These are phyloP conservation scores for Candida patagonica DNA, from an alignment of 805 yeast species.

Conservation along the genomic window DNA sequence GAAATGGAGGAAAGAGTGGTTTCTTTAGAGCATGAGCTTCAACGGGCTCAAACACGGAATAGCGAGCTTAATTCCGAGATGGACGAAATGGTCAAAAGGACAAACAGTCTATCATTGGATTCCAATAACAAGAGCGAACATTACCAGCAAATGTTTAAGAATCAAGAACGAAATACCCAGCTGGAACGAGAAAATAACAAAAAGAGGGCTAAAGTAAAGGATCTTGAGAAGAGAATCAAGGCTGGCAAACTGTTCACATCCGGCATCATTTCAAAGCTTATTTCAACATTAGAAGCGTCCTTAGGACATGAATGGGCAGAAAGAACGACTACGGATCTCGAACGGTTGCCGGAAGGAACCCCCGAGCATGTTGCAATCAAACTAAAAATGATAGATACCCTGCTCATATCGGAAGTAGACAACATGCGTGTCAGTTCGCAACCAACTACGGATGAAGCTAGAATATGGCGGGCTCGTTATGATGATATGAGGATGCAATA, in stretches of 20 bases:
- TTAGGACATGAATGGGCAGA: constrained; percentile 2
- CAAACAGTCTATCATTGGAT: neutral
- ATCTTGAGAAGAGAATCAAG: constrained; percentile 1
- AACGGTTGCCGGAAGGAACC: constrained; percentile 4
- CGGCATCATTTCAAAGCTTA: neutral
- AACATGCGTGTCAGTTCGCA: neutral
- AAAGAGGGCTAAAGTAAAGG: neutral
- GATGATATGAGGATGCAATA: neutral
- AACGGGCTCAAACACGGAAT: neutral
- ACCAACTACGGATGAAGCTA: constrained; percentile 2
- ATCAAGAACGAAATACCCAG: constrained; percentile 1
- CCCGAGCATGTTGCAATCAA: neutral
- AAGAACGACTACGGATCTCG: neutral
- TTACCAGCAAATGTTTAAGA: constrained; percentile 1
- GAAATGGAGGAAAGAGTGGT: too few species aligned
- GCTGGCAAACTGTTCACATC: constrained; percentile 1
- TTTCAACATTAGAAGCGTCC: neutral
- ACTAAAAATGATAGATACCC: neutral
- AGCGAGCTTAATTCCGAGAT: neutral
- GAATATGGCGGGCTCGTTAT: constrained; percentile 4
- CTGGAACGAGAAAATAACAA: constrained; percentile 2
- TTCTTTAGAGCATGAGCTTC: too few species aligned
- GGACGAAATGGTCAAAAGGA: neutral
- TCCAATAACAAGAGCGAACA: neutral
- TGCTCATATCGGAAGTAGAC: neutral